Evolutionary conservation across 768 basidiomycete species (phyloP), one percentile per base, ranked within the genome.

Genomic region (Macrolepiota dolichaula): DNA sequence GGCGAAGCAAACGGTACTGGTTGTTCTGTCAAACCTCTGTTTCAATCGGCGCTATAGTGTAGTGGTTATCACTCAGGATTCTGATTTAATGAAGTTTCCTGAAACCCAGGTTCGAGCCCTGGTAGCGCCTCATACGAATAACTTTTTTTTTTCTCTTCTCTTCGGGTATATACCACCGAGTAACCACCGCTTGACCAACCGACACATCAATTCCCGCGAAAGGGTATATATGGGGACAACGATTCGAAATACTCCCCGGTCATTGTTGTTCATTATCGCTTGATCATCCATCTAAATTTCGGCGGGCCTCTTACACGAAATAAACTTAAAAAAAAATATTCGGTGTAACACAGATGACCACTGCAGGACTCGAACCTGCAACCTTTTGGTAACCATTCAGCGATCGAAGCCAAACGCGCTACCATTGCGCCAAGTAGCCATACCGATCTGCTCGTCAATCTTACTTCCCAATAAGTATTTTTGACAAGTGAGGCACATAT

Each of bases 281-380:
- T n/a, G 29, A 32, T 32, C 7, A 32, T 32, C 29, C 29, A 7
- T 32, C 29, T 7, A 7, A 32, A 7, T 32, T 3, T 32, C 29
- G 3, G 7, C 29, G 3, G 29, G 29, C 3, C 29, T 7, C 3
- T 32, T 7, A 7, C 3, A 7, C 29, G 29, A 32, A 32, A 7
- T 32, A 32, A 7, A 3, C n/a, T n/a, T n/a, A n/a, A n/a, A n/a
- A n/a, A n/a, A n/a, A n/a, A n/a, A n/a, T n/a, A n/a, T n/a, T n/a
- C n/a, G n/a, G n/a, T n/a, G n/a, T n/a, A n/a, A n/a, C n/a, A n/a
- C n/a, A 49, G 13, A 70, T 89, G 89, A 90, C 85, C 87, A 89
- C 89, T 86, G 88, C 90, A 91, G 90, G 90, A 89, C 88, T 92
- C 89, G 91, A 92, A 92, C 91, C 91, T 92, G 90, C 90, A 92